Base-by-base conservation (phyloP, 2,329 filamentous ascomycete genomes). In the Aspergillus sp. region DNA sequence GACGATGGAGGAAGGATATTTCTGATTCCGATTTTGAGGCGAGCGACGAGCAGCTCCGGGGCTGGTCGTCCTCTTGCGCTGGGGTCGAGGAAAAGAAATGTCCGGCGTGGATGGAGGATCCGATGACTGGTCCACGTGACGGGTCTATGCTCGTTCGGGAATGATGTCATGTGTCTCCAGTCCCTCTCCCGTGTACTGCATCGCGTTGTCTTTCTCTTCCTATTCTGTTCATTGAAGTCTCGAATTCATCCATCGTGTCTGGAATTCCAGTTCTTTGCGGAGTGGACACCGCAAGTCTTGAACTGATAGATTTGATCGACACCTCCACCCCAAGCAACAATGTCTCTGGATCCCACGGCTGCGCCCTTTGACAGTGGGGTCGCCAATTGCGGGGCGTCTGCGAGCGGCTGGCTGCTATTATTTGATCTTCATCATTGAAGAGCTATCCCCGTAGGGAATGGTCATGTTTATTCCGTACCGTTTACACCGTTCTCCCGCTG, bases 121-220 rank as follows among this genome's bases (percentile, higher is more conserved):
- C 49, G 56, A 58, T 58, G 52, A 58, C 49, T 51, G 11, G 26
- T 26, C 26, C 59, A 61, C 59, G 59, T 61, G 59, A 61, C 50
- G 24, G 18, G 10, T 14, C 49, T 49, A 55, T 55, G 59, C 64
- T 58, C 47, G 50, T 60, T 63, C 59, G 51, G 59, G 61, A 45
- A 59, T 61, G 62, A 63, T 63, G 61, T 65, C 63, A 65, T 53
- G 4, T 29, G 26, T 29, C 26, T 31, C 18, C 4, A 14, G 36
- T 31, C 29, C 10, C 22, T 45, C 52, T 22, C 20, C 29, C 29
- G 14, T 24, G 24, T 24, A 31, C 31, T 36, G 1, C 20, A 20
- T 52, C 18, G 16, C 26, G 50, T 36, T 36, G 11, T 32, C 10
- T 32, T 12, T 32, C 14, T 36, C 32, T 36, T 16, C 14, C 11